Percentiles rank a stretch among this genome's conserved stretches.
These are phyloP conservation scores for Solanum verrucosum DNA, from an alignment of 257 asterid genomes.

Conservation along the genomic window DNA sequence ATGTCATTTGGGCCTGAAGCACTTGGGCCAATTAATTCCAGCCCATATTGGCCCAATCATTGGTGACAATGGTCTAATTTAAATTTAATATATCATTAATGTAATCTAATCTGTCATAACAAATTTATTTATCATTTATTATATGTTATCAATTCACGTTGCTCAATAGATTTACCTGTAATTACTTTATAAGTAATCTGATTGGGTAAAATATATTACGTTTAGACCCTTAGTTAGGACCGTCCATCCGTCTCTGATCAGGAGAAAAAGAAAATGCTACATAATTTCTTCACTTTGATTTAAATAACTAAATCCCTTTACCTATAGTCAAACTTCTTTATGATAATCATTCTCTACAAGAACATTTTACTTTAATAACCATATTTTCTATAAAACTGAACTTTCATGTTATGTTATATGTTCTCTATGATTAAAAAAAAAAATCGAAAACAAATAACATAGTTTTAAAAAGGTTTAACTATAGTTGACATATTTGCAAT, in stretches of 20 bases:
- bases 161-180: background rate
- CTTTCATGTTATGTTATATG: background rate
- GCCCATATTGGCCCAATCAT: background rate
- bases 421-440: background rate
- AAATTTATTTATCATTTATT: background rate
- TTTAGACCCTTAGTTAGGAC: background rate
- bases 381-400: background rate
- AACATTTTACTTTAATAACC: background rate
- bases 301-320: background rate
- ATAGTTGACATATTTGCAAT: no score
- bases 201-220: background rate
- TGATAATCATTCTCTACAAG: background rate
- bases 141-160: background rate
- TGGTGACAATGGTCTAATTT: background rate
- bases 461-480: background rate
- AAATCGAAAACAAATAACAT: background rate
- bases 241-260: background rate
- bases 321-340: background rate
- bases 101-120: background rate
- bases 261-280: background rate
- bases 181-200: background rate
- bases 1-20: background rate
- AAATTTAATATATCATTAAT: background rate
- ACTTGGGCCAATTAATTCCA: background rate
- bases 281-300: background rate